Base-by-base conservation (phyloP, 1,284 basidiomycete genomes). In the Singerocomus rubriflavus region DNA sequence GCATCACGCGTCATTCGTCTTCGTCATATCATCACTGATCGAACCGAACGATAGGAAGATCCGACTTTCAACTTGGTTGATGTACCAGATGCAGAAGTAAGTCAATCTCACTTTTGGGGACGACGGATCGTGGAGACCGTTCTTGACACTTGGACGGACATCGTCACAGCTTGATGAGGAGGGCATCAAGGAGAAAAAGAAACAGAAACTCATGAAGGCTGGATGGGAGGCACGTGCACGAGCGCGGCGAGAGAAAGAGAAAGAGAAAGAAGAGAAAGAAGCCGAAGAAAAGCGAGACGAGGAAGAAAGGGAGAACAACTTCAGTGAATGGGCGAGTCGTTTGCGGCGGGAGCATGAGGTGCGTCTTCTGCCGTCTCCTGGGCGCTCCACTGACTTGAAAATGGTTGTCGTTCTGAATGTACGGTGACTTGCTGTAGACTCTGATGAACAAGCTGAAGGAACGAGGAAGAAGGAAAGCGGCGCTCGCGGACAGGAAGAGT, bases 221-320 rank as follows among this genome's bases (percentile, higher is more conserved):
- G 93, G 93, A 0, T 95, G 90, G 70, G 97, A 99, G 51, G 94
- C 96, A 0, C 85, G 97, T 11, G 80, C 86, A 44, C 84, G 93
- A 7, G 81, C 84, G 0, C 84, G 91, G 57, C 85, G 85, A 32
- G 96, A 99, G 68, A 98, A 98, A 60, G 89, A 92, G 61, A 82
- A 83, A 26, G 93, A 93, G 68, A 79, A 77, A 46, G 86, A 88
- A 60, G 84, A 90, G 51, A 80, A 84, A 55, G 87, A 86, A 44
- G 82, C 84, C 9, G 84, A 87, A 54, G 85, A 87, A 57, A 75
- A 78, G 47, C 74, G 76, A 41, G 96, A 98, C 52, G 85, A 87
- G 46, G 85, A 91, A 49, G 88, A 93, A 62, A 76, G 95, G 25
- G 80, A 82, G 44, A 74, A 73, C 12, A 85, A 96, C 64, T 73